Base-by-base conservation (phyloP, 164 flowering plant species). In the Saururus chinensis region DNA sequence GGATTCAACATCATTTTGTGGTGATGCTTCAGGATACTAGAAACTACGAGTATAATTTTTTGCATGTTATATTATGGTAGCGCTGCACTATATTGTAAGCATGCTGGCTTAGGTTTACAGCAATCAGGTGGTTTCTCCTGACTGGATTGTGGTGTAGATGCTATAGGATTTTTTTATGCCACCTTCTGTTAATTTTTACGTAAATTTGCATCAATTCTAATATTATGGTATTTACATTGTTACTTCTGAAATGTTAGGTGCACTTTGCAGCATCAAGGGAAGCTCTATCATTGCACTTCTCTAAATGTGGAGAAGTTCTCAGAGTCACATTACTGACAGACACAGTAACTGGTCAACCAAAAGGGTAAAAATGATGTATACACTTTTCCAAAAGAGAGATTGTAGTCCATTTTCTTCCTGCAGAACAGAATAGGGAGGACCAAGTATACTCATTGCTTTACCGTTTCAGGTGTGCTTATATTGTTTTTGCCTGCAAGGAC, bases 191-290 rank as follows among this genome's bases (percentile, higher is more conserved):
- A 21, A 23, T 60, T 16, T 13, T 48, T 49, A 1, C 11, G 14
- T 45, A 17, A 12, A 45, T 45, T 45, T 45, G 49, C n/a, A n/a
- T 9, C 24, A 4, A 35, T 21, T 59, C n/a, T 59, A 12, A 19
- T 17, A 10, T 30, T 30, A n/a, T n/a, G n/a, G 60, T 58, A 58
- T 20, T n/a, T 7, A n/a, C 12, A 19, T 69, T 56, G n/a, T 25
- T 66, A 60, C 59, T 12, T 12, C 11, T 45, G 49, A 45, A 45
- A 64, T 61, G n/a, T 62, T 60, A 79, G 82, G 82, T 79, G 60
- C 82, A 79, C 64, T 74, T 69, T 63, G 74, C 71, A 12, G 80
- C 78, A 41, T 67, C 77, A 45, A 76, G 63, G 56, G 79, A 76
- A 62, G 74, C 73, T 55, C 61, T 79, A 17, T 60, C 71, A 48